Percentiles rank a stretch among this genome's conserved stretches.
Evolutionary conservation across 371 early-diverging fungal genomes (phyloP).

Genomic region (Rhizopus microsporus): DNA sequence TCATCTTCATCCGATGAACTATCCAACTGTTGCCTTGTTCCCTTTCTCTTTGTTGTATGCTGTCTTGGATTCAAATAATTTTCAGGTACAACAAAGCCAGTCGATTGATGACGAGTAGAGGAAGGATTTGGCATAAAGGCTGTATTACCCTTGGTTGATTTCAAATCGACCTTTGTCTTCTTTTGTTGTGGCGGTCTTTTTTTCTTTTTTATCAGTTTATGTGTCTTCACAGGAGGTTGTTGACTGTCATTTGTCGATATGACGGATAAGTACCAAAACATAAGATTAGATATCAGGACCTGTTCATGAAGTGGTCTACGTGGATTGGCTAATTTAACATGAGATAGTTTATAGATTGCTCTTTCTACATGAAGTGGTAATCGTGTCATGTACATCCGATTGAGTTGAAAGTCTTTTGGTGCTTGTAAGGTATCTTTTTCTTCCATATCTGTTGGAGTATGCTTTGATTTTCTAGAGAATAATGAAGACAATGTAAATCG

Average conservation of each 20-base stretch:
- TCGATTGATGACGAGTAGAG: conserved; percentile 18
- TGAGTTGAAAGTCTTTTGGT: conserved; percentile 58
- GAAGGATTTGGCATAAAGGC: conserved; percentile 13
- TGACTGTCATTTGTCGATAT: conserved; percentile 39
- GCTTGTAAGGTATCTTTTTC: conserved; percentile 33
- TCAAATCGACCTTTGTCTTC: conserved; percentile 8
- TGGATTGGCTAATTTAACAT: conserved; percentile 89
- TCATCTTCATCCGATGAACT: conserved; percentile 25
- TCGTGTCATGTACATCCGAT: conserved; percentile 61
- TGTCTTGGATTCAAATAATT: conserved; percentile 32
- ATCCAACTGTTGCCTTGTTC: conserved; percentile 8
- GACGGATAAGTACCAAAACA: conserved; percentile 91
- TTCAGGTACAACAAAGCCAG: conserved; percentile 49
- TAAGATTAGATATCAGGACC: conserved; percentile 92
- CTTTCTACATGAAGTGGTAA: conserved; percentile 86
- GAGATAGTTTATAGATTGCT: conserved; percentile 88
- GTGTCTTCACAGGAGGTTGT: conserved; percentile 14
- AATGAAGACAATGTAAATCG: conserved; percentile 30
- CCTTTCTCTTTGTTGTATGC: conserved; percentile 1
- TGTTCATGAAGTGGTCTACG: conserved; percentile 89
- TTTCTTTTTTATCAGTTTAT: conserved; percentile 19
- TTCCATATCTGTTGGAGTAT: conserved; percentile 1
- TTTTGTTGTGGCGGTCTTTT: conserved; percentile 10
- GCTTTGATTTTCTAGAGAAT: conserved; percentile 27
- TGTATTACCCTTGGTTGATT: conserved; percentile 11